phyloP scores from a whole-genome alignment of 768 basidiomycete species.

The Hygrophoropsis aurantiaca region DNA sequence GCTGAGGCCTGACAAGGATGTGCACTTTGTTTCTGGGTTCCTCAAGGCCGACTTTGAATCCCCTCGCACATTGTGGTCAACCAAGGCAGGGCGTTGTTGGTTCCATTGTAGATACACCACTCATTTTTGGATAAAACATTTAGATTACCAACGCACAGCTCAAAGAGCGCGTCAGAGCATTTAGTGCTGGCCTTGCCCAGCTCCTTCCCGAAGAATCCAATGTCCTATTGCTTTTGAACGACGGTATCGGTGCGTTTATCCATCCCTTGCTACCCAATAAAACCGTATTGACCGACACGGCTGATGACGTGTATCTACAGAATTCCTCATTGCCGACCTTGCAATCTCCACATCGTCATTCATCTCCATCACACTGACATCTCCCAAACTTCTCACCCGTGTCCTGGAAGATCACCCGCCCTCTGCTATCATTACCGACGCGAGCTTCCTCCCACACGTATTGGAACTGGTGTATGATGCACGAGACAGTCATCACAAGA shows the following conservation, averaged over 20 bases:
- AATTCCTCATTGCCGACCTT: constrained; percentile 78
- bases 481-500: constrained; percentile 49
- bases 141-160: constrained; percentile 77
- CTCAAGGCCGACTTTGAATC: constrained; percentile 65
- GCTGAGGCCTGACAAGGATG: constrained; percentile 67
- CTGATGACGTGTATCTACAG: constrained; percentile 32
- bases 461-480: constrained; percentile 72
- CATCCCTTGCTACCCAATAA: not conserved
- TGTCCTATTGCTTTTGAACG: constrained; percentile 77
- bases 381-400: constrained; percentile 58
- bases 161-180: constrained; percentile 65
- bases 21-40: constrained; percentile 64
- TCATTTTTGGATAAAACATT: not conserved
- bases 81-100: constrained; percentile 49
- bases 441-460: constrained; percentile 63
- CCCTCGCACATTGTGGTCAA: constrained; percentile 76
- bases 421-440: constrained; percentile 72
- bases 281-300: not conserved
- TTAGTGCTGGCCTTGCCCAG: constrained; percentile 71
- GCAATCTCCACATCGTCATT: constrained; percentile 73
- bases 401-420: constrained; percentile 67
- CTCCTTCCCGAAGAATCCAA: constrained; percentile 59
- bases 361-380: constrained; percentile 63
- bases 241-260: constrained; percentile 62
- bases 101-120: not conserved